Evolutionary conservation across 139 green algal genomes (phyloP).

Genomic region (Choricystis sp.): DNA sequence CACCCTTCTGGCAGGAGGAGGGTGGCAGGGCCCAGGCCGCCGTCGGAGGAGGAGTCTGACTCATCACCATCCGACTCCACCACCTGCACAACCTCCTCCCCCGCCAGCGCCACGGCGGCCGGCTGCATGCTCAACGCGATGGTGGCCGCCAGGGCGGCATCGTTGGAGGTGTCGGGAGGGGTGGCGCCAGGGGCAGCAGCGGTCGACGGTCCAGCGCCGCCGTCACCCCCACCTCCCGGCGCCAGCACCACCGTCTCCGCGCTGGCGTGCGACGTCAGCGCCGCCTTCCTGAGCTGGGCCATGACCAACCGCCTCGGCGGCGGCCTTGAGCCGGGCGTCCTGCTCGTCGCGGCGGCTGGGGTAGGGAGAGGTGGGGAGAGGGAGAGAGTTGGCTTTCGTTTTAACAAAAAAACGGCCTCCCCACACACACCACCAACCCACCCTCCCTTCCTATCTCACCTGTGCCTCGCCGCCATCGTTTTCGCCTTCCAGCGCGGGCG

Average conservation of each 20-base stretch:
- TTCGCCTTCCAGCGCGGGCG: conserved; percentile 76
- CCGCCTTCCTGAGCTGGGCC: conserved; percentile 60
- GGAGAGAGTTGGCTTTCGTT: not conserved
- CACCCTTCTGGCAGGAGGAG: not conserved
- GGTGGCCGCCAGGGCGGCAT: not conserved
- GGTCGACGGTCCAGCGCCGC: not conserved
- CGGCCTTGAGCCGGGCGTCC: conserved; percentile 37
- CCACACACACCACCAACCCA: conserved; percentile 2
- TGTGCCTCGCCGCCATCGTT: conserved; percentile 51
- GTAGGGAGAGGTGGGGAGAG: not conserved
- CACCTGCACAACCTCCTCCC: too few relatives aligned
- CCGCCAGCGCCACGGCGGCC: too few relatives aligned
- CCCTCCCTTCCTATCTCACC: conserved; percentile 3
- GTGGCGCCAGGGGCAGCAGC: not conserved
- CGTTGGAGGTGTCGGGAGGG: not conserved
- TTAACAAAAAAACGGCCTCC: not conserved
- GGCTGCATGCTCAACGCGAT: too few relatives aligned
- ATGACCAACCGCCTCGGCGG: conserved; percentile 91
- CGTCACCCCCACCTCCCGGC: conserved; percentile 5
- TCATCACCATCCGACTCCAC: not conserved
- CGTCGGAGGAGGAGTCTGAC: conserved; percentile 1
- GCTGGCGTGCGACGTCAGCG: too few relatives aligned
- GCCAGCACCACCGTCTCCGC: conserved; percentile 1
- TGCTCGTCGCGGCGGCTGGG: conserved; percentile 56
- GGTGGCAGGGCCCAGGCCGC: conserved; percentile 1